phyloP scores from a whole-genome alignment of 2,329 filamentous ascomycete species.

The Emericellopsis cladophorae region DNA sequence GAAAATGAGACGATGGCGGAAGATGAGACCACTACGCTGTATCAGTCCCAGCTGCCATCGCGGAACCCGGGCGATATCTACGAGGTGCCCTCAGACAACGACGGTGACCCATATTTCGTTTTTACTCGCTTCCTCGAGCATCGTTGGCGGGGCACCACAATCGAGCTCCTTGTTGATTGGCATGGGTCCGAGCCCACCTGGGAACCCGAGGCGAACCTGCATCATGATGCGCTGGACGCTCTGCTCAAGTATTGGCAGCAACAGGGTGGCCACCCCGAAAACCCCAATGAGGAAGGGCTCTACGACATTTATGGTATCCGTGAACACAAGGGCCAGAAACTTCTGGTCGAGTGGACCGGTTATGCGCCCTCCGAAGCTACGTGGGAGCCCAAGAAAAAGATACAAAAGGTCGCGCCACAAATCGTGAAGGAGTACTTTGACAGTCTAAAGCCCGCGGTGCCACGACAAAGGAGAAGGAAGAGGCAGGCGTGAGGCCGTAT shows the following conservation, averaged over 20 bases:
- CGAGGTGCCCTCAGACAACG: background rate
- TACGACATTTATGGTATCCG: conserved; percentile 19
- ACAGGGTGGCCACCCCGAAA: conserved; percentile 16
- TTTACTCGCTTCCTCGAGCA: conserved; percentile 6
- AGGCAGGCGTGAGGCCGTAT: no score
- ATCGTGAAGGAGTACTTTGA: conserved; percentile 13
- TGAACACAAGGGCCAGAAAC: conserved; percentile 13
- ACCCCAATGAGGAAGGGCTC: conserved; percentile 14
- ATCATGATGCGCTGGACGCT: conserved; percentile 15
- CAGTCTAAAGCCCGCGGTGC: background rate
- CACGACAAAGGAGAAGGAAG: no score
- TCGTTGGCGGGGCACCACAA: conserved; percentile 14
- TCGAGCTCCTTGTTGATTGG: conserved; percentile 20
- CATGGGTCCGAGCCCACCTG: conserved; percentile 15
- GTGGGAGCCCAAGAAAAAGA: conserved; percentile 13
- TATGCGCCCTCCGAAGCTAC: conserved; percentile 13
- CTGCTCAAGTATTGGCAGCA: conserved; percentile 19
- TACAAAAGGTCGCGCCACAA: conserved; percentile 13
- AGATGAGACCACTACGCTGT: background rate
- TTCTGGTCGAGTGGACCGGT: conserved; percentile 23
- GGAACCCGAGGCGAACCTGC: conserved; percentile 19
- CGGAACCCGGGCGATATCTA: background rate
- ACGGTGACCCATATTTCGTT: background rate
- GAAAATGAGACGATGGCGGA: background rate
- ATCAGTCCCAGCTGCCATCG: background rate